These are phyloP conservation scores for Didymella lethalis DNA, from an alignment of 2,329 filamentous ascomycete species.

Conservation along the genomic window DNA sequence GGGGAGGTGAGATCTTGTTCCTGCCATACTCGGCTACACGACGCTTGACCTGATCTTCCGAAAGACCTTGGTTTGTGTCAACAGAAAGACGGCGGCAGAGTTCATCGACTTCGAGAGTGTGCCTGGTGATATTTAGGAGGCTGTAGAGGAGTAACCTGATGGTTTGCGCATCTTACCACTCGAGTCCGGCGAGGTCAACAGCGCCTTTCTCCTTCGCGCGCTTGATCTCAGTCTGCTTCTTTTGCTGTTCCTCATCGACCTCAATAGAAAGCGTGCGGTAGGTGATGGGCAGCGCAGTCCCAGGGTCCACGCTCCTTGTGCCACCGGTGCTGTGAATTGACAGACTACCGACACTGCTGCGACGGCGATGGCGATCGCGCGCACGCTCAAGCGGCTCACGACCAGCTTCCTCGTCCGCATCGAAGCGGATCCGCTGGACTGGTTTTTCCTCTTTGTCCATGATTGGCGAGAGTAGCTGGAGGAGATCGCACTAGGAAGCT, in stretches of 20 bases:
- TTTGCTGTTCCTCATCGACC: constrained; percentile 47
- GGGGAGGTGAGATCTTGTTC: constrained; percentile 72
- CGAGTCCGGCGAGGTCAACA: constrained; percentile 60
- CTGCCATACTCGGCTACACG: constrained; percentile 68
- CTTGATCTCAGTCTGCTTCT: constrained; percentile 40
- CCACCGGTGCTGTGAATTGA: constrained; percentile 47
- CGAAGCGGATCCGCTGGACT: constrained; percentile 31
- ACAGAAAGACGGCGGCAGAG: constrained; percentile 67
- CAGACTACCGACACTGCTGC: constrained; percentile 48
- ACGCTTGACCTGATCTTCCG: constrained; percentile 63
- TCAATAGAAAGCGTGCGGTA: constrained; percentile 57
- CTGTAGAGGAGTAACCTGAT: background rate
- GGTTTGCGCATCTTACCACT: constrained; percentile 55
- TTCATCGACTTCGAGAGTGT: constrained; percentile 66
- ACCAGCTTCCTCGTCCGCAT: constrained; percentile 46
- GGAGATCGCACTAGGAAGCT: constrained; percentile 14
- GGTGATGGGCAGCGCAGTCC: constrained; percentile 53
- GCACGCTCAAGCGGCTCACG: constrained; percentile 35
- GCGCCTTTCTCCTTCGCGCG: constrained; percentile 46
- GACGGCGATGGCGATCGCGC: constrained; percentile 34
- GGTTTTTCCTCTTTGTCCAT: constrained; percentile 43
- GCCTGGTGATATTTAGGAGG: constrained; percentile 48
- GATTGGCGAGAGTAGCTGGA: background rate
- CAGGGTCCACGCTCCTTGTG: constrained; percentile 52
- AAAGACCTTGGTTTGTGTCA: constrained; percentile 66